Evolutionary conservation across 2,329 filamentous ascomycete genomes (phyloP).

Genomic region (Cercospora nicotianae): DNA sequence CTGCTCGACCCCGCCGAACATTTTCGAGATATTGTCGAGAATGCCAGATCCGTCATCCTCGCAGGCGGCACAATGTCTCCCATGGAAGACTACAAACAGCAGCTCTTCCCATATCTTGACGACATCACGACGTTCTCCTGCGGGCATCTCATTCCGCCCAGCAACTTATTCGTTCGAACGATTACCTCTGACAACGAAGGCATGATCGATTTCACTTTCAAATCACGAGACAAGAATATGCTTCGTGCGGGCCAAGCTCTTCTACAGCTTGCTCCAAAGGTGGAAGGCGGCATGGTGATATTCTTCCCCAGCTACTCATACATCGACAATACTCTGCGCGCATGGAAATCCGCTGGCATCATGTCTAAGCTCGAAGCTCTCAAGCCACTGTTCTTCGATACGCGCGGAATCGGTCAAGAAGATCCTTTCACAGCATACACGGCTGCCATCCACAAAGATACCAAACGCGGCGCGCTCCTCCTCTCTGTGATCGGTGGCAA

Average conservation of each 20-base stretch:
- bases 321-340: slow-evolving; percentile 65
- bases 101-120: slow-evolving; percentile 77
- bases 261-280: slow-evolving; percentile 66
- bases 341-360: slow-evolving; percentile 43
- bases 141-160: slow-evolving; percentile 84
- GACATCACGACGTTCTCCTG: slow-evolving; percentile 80
- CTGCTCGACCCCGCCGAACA: slow-evolving; percentile 88
- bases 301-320: slow-evolving; percentile 98
- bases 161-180: slow-evolving; percentile 77
- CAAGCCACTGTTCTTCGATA: slow-evolving; percentile 56
- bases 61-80: slow-evolving; percentile 98
- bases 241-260: slow-evolving; percentile 72
- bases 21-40: slow-evolving; percentile 82
- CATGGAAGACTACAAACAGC: slow-evolving; percentile 83
- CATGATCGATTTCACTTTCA: slow-evolving; percentile 84
- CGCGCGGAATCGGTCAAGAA: slow-evolving; percentile 60
- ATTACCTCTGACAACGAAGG: slow-evolving; percentile 54
- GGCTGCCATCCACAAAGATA: slow-evolving; percentile 54
- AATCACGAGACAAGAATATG: slow-evolving; percentile 68
- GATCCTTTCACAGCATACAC: slow-evolving; percentile 73
- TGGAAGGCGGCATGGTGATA: slow-evolving; percentile 86
- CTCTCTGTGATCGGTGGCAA: slow-evolving; percentile 92
- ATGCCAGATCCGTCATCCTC: slow-evolving; percentile 82
- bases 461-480: slow-evolving; percentile 69
- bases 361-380: slow-evolving; percentile 30